These are phyloP conservation scores for Cerioporus squamosus DNA, from an alignment of 1,284 basidiomycete species.

Conservation along the genomic window DNA sequence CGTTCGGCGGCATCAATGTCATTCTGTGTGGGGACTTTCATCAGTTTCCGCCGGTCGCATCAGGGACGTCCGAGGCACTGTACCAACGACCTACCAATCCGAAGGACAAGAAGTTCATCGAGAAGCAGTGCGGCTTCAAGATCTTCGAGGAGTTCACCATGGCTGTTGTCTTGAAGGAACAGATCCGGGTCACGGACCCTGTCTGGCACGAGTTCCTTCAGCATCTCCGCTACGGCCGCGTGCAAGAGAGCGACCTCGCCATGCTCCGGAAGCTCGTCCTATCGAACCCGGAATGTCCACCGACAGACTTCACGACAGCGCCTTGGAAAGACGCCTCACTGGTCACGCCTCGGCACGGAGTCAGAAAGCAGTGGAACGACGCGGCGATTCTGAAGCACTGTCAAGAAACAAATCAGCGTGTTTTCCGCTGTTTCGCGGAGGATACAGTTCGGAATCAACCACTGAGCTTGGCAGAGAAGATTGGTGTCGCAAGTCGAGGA, in stretches of 20 bases:
- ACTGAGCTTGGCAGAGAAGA: too few relatives aligned
- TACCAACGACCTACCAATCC: constrained; percentile 23
- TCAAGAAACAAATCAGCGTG: background rate
- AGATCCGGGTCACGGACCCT: constrained; percentile 37
- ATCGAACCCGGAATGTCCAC: background rate
- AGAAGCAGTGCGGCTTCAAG: constrained; percentile 26
- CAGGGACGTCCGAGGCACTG: constrained; percentile 34
- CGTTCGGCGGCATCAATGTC: too few relatives aligned
- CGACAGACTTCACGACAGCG: constrained; percentile 21
- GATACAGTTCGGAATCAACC: too few relatives aligned
- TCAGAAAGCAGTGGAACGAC: constrained; percentile 39
- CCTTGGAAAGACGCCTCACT: constrained; percentile 36
- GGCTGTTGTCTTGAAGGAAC: constrained; percentile 41
- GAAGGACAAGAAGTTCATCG: background rate
- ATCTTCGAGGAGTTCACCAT: constrained; percentile 42
- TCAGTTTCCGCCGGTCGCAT: too few relatives aligned
- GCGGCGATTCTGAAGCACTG: constrained; percentile 26
- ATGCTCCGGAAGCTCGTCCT: constrained; percentile 36
- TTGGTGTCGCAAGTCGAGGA: too few relatives aligned
- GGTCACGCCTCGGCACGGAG: constrained; percentile 40
- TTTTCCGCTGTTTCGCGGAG: background rate
- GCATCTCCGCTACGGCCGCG: constrained; percentile 32
- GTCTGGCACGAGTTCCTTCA: constrained; percentile 40
- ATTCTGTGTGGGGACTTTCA: too few relatives aligned
- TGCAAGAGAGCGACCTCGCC: constrained; percentile 31